These are phyloP conservation scores for Microdochium bolleyi DNA, from an alignment of 2,329 filamentous ascomycete species.

Conservation along the genomic window DNA sequence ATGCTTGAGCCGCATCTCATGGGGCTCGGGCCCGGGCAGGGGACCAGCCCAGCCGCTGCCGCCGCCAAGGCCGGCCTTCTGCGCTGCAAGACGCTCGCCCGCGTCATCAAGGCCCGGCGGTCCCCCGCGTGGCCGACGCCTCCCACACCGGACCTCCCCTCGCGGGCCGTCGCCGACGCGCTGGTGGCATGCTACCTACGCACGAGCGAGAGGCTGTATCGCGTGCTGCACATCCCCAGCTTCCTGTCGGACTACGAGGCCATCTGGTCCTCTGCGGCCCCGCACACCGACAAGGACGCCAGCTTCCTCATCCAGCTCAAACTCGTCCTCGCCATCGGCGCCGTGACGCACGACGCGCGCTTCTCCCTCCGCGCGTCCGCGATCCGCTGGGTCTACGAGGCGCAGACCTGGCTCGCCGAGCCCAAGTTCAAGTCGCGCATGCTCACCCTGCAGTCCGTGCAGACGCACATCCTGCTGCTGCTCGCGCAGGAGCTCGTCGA, in stretches of 20 bases:
- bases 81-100: constrained; percentile 31
- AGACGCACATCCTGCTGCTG: constrained; percentile 42
- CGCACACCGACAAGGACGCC: constrained; percentile 22
- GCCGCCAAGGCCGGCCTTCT: constrained; percentile 23
- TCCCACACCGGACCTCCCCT: constrained; percentile 18
- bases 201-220: constrained; percentile 46
- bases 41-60: no score
- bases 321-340: constrained; percentile 43
- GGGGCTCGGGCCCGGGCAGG: neutral
- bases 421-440: constrained; percentile 36
- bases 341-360: constrained; percentile 35
- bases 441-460: constrained; percentile 38
- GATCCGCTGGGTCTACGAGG: constrained; percentile 43
- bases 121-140: constrained; percentile 6
- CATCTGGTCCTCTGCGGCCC: constrained; percentile 33
- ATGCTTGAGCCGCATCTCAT: constrained; percentile 13
- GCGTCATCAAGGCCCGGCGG: constrained; percentile 31
- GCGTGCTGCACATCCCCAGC: constrained; percentile 49
- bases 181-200: constrained; percentile 47
- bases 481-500: constrained; percentile 38
- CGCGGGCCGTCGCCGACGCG: constrained; percentile 33
- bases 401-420: constrained; percentile 39
- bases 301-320: constrained; percentile 43
- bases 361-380: constrained; percentile 33
- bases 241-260: constrained; percentile 45